These are phyloP conservation scores for Penicillium riverlandense DNA, from an alignment of 495 filamentous ascomycete genomes.

Conservation along the genomic window DNA sequence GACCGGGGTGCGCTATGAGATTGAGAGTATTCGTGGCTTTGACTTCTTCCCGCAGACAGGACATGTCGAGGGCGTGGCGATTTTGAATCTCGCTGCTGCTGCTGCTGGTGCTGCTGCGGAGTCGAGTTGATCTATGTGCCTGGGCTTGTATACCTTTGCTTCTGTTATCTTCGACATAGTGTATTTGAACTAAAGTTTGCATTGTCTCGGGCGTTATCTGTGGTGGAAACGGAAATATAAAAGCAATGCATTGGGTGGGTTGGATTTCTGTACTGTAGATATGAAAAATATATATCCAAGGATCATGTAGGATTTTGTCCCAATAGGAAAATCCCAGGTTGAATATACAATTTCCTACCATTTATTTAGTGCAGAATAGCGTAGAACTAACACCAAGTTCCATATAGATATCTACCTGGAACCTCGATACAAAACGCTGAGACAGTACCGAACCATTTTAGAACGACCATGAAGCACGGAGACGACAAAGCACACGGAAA, in stretches of 20 bases:
- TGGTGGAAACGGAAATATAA: neutral
- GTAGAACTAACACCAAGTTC: too few species aligned
- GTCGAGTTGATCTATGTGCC: constrained; percentile 19
- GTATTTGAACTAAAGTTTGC: too few species aligned
- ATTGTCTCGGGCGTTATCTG: neutral
- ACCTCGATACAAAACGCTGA: constrained; percentile 11
- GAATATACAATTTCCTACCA: too few species aligned
- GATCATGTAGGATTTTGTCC: too few species aligned
- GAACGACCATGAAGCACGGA: neutral
- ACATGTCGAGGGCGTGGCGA: constrained; percentile 91
- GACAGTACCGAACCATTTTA: too few species aligned
- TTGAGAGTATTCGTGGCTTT: constrained; percentile 89
- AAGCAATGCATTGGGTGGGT: neutral
- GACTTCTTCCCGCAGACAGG: constrained; percentile 98
- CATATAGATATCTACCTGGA: constrained; percentile 11
- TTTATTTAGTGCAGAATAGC: too few species aligned
- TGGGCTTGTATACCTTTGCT: neutral
- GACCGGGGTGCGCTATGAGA: constrained; percentile 59
- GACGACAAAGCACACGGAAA: constrained; percentile 6
- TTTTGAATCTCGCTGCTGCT: constrained; percentile 45
- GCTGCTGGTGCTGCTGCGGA: neutral
- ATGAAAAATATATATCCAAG: too few species aligned
- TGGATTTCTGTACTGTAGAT: too few species aligned
- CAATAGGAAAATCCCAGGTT: too few species aligned
- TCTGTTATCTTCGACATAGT: neutral